Percentiles rank a stretch among this genome's conserved stretches.
These are phyloP conservation scores for Fraxinus velutina DNA, from an alignment of 305 asterid species.

Conservation along the genomic window DNA sequence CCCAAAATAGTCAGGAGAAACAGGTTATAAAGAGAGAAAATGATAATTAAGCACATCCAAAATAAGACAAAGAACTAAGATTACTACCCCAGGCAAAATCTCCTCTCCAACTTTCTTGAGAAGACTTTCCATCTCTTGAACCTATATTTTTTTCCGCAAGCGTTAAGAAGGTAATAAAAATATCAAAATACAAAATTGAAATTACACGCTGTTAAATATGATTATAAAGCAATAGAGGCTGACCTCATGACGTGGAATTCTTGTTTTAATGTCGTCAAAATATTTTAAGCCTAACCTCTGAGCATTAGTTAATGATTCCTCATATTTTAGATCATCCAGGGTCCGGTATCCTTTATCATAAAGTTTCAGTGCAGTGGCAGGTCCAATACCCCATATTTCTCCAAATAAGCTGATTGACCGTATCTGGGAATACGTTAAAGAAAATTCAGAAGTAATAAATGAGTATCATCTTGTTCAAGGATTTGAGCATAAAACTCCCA, in stretches of 20 bases:
- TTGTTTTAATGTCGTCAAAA: conserved; percentile 75
- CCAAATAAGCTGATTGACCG: conserved; percentile 84
- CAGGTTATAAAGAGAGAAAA: neutral
- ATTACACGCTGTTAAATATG: conserved; percentile 5
- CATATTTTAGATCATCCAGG: conserved; percentile 64
- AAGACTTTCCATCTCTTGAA: conserved; percentile 77
- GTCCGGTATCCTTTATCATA: conserved; percentile 87
- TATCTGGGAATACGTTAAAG: conserved; percentile 45
- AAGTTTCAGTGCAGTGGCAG: conserved; percentile 79
- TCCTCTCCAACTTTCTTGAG: conserved; percentile 71
- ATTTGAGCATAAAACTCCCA: neutral
- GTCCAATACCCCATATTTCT: conserved; percentile 98
- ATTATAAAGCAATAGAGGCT: conserved; percentile 21
- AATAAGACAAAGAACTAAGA: conserved; percentile 21
- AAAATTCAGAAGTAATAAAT: conserved; percentile 15
- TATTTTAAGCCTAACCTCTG: conserved; percentile 81
- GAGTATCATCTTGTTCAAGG: neutral
- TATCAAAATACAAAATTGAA: neutral
- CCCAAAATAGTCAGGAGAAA: neutral
- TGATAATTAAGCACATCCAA: conserved; percentile 14
- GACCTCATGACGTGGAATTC: conserved; percentile 90
- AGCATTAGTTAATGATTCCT: conserved; percentile 68
- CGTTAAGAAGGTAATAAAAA: conserved; percentile 3
- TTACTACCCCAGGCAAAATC: conserved; percentile 74
- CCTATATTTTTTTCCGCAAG: conserved; percentile 39